A percentile compares a stretch with the other conserved stretches of the same genome.
Conservation (phyloP, 2,329 filamentous ascomycete species). For the Xylaria polymorpha region DNA sequence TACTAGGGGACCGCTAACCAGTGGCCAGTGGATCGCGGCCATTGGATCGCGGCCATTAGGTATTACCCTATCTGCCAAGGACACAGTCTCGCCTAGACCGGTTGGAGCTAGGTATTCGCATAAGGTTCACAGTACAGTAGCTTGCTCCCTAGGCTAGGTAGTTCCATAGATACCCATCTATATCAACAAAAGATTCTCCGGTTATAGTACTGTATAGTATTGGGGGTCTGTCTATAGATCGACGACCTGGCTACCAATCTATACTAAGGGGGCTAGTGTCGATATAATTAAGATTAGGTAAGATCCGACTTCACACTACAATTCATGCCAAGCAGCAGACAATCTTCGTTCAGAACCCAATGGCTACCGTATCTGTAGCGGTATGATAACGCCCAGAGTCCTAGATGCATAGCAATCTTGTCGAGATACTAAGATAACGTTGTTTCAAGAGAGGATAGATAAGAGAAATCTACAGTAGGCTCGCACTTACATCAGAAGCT, state of each 20-base stretch:
- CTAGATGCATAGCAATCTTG: background rate
- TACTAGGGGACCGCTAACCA: background rate
- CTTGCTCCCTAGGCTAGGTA: too few species aligned
- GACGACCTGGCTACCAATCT: background rate
- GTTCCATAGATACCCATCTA: background rate
- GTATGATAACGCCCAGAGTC: background rate
- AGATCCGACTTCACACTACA: conserved; percentile 5
- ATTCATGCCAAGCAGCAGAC: conserved; percentile 6
- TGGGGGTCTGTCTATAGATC: conserved; percentile 7
- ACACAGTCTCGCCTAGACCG: conserved; percentile 8
- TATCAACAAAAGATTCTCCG: conserved; percentile 2
- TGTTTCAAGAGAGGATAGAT: background rate
- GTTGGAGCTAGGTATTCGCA: conserved; percentile 13
- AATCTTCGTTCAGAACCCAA: conserved; percentile 14
- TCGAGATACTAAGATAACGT: background rate
- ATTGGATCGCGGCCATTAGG: background rate
- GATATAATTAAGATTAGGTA: conserved; percentile 6
- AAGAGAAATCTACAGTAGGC: background rate
- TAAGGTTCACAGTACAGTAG: background rate
- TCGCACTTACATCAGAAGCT: background rate
- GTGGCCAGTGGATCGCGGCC: background rate
- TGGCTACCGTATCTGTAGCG: conserved; percentile 6
- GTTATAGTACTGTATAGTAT: background rate
- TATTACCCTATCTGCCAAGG: conserved; percentile 20
- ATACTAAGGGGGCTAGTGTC: background rate